These are phyloP conservation scores for Aspergillus taichungensis DNA, from an alignment of 495 filamentous ascomycete species.

Conservation along the genomic window DNA sequence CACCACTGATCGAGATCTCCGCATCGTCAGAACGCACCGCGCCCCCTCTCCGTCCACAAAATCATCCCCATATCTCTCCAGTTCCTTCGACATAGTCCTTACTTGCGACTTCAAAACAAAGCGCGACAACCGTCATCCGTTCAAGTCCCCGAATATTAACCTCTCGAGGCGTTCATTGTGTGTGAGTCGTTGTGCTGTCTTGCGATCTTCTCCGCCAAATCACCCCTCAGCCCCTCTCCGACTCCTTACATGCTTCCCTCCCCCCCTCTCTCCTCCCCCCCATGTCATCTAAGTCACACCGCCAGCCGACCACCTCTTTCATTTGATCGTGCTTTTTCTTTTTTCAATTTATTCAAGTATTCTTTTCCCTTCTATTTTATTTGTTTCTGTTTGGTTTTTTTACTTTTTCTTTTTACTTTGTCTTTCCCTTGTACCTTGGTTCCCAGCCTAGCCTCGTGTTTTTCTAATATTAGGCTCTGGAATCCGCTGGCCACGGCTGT, in stretches of 20 bases:
- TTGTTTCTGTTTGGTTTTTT: no score
- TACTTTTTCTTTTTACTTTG: not conserved
- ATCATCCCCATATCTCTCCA: no score
- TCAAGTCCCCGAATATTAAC: conserved; percentile 15
- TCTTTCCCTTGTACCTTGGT: conserved; percentile 5
- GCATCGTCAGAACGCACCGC: conserved; percentile 14
- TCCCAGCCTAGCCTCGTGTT: not conserved
- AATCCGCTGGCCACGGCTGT: conserved; percentile 6
- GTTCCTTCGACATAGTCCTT: conserved; percentile 3
- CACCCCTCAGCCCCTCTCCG: conserved; percentile 36
- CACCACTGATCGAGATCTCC: conserved; percentile 19
- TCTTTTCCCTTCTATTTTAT: conserved; percentile 5
- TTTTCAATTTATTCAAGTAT: not conserved
- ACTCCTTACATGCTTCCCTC: conserved; percentile 34
- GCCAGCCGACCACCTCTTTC: conserved; percentile 19
- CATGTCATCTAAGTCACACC: conserved; percentile 24
- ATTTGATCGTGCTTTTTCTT: no score
- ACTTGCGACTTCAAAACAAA: conserved; percentile 5
- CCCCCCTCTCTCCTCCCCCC: conserved; percentile 32
- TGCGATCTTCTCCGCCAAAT: conserved; percentile 27
- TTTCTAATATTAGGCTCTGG: conserved; percentile 8
- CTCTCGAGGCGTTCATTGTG: conserved; percentile 40
- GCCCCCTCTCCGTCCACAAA: not conserved
- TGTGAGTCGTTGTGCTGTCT: conserved; percentile 23
- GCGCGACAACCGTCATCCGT: conserved; percentile 5